Evolutionary conservation across 768 basidiomycete species (phyloP).

Genomic region (Tulasnella sp.): DNA sequence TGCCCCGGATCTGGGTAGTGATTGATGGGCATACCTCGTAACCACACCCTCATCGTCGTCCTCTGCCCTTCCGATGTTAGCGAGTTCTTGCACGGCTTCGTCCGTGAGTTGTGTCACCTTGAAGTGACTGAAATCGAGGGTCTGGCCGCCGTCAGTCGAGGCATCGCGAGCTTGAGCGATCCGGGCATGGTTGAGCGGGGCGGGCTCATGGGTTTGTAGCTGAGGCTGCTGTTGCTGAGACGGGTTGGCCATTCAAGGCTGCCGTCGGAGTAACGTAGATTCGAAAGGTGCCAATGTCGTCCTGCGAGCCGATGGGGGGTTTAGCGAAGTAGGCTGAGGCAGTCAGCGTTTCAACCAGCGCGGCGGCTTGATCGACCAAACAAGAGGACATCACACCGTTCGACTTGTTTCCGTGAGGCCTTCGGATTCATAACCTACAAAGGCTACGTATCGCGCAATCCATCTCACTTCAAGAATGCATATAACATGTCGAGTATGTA

Average conservation of each 20-base stretch:
- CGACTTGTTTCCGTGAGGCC: too few species aligned
- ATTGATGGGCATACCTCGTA: slow-evolving; percentile 21
- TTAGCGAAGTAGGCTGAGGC: neutral
- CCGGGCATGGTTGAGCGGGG: slow-evolving; percentile 39
- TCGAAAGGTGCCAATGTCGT: too few species aligned
- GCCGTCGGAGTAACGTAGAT: too few species aligned
- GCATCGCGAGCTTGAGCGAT: slow-evolving; percentile 52
- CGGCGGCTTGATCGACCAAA: too few species aligned
- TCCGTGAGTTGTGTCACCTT: slow-evolving; percentile 65
- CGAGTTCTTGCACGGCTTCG: slow-evolving; percentile 68
- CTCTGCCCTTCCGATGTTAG: slow-evolving; percentile 42
- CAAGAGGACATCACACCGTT: too few species aligned
- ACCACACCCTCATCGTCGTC: slow-evolving; percentile 34
- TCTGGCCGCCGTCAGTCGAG: slow-evolving; percentile 70
- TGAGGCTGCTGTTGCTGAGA: neutral
- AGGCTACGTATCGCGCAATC: too few species aligned
- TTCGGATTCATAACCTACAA: too few species aligned
- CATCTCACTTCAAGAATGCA: too few species aligned
- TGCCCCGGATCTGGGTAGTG: neutral
- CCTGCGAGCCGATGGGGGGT: neutral
- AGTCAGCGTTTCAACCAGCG: slow-evolving; percentile 7
- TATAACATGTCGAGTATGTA: too few species aligned
- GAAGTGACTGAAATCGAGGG: slow-evolving; percentile 75
- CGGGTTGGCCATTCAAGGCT: too few species aligned
- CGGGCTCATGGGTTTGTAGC: neutral